phyloP scores from a whole-genome alignment of 768 basidiomycete genomes.

The Amylocystis lapponica region DNA sequence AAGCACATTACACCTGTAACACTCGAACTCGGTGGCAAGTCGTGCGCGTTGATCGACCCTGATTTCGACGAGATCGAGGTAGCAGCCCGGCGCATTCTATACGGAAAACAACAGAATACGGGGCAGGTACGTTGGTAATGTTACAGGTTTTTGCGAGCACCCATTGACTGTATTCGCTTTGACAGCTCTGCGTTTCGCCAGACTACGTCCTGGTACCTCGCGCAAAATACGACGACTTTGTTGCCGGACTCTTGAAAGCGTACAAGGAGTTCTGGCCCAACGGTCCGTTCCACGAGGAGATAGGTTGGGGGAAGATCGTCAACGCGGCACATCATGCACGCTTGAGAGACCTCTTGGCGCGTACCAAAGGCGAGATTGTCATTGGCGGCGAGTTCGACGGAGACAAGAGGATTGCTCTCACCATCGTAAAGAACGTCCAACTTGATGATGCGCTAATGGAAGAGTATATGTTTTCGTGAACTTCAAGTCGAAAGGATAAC shows the following conservation, averaged over 20 bases:
- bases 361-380: slow-evolving; percentile 52
- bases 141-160: background rate
- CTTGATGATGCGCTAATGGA: slow-evolving; percentile 54
- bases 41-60: slow-evolving; percentile 40
- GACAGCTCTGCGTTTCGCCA: slow-evolving; percentile 35
- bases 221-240: slow-evolving; percentile 40
- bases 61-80: slow-evolving; percentile 39
- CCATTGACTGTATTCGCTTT: background rate
- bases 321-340: slow-evolving; percentile 49
- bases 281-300: slow-evolving; percentile 34
- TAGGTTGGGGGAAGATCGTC: slow-evolving; percentile 45
- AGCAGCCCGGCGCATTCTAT: slow-evolving; percentile 59
- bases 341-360: slow-evolving; percentile 42
- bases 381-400: slow-evolving; percentile 43
- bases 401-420: slow-evolving; percentile 48
- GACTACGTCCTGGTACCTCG: slow-evolving; percentile 41
- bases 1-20: slow-evolving; percentile 38
- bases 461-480: slow-evolving; percentile 34
- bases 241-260: slow-evolving; percentile 37
- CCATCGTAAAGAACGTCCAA: slow-evolving; percentile 49
- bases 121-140: slow-evolving; percentile 43
- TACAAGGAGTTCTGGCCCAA: slow-evolving; percentile 48
- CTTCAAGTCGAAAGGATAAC: background rate
- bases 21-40: slow-evolving; percentile 40
- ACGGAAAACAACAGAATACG: slow-evolving; percentile 59